phyloP scores from a whole-genome alignment of 352 stramenopile genomes.

The Pythium pyrilobum region DNA sequence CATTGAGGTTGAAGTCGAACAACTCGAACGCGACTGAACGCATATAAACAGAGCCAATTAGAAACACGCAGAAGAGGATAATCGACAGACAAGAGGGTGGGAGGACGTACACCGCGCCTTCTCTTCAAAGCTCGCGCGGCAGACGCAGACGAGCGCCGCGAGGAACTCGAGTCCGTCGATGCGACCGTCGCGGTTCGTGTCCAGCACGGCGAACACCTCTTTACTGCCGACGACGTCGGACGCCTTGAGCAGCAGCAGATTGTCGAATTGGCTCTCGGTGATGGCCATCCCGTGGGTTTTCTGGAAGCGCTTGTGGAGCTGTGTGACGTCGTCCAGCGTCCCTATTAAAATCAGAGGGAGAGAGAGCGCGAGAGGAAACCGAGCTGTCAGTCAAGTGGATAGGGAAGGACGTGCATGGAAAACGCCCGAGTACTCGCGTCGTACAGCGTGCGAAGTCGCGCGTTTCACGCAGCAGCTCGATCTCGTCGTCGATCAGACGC shows the following conservation, averaged over 20 bases:
- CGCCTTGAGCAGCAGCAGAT: slow-evolving; percentile 56
- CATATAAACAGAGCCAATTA: background rate
- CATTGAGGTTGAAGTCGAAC: slow-evolving; percentile 81
- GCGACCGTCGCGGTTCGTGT: slow-evolving; percentile 64
- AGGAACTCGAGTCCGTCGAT: slow-evolving; percentile 81
- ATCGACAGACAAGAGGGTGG: background rate
- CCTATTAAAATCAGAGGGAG: slow-evolving; percentile 23
- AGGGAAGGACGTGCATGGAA: background rate
- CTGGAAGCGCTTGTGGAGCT: slow-evolving; percentile 55
- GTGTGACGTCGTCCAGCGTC: slow-evolving; percentile 58
- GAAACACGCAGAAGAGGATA: background rate
- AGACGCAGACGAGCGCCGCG: slow-evolving; percentile 62
- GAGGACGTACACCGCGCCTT: slow-evolving; percentile 61
- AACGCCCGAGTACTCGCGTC: background rate
- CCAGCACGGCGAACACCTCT: slow-evolving; percentile 70
- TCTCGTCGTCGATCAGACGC: slow-evolving; percentile 44
- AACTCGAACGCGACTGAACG: slow-evolving; percentile 58
- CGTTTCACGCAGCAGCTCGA: slow-evolving; percentile 67
- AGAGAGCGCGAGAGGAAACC: background rate
- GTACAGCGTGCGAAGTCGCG: slow-evolving; percentile 75
- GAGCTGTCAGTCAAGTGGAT: background rate
- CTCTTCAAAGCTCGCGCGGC: slow-evolving; percentile 69
- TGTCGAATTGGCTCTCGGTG: slow-evolving; percentile 71
- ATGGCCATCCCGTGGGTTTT: slow-evolving; percentile 76
- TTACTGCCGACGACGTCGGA: slow-evolving; percentile 53